phyloP scores from a whole-genome alignment of 2,329 filamentous ascomycete species.

The Fusarium sp. region DNA sequence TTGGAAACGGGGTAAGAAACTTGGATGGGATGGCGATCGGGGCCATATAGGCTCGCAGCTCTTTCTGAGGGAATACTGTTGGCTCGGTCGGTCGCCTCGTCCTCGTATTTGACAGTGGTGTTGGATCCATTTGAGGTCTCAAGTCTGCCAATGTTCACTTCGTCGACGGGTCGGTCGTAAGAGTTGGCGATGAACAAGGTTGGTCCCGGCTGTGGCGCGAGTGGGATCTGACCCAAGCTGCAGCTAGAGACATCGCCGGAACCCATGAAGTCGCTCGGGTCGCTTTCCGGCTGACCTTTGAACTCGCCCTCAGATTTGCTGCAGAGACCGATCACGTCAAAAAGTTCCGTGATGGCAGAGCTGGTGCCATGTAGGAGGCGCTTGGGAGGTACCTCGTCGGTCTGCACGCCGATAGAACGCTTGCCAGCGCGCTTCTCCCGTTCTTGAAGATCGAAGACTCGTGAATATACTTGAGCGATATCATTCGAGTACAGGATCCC shows the following conservation, averaged over 20 bases:
- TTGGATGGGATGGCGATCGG: neutral
- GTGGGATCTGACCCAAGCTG: neutral
- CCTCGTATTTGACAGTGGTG: neutral
- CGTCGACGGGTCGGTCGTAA: accelerated
- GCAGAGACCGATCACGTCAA: too few relatives aligned
- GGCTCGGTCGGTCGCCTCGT: neutral
- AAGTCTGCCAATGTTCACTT: neutral
- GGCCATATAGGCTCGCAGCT: neutral
- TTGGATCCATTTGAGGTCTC: neutral
- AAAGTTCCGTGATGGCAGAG: too few relatives aligned
- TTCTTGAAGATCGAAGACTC: too few relatives aligned
- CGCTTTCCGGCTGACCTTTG: neutral
- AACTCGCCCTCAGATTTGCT: neutral
- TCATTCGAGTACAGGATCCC: too few relatives aligned
- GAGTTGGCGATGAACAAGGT: neutral
- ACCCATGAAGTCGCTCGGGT: neutral
- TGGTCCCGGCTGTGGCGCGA: neutral
- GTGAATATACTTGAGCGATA: too few relatives aligned
- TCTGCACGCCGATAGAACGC: too few relatives aligned
- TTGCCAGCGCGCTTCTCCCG: too few relatives aligned
- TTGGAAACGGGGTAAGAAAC: neutral
- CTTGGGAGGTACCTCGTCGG: too few relatives aligned
- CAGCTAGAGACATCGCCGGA: neutral
- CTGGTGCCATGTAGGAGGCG: too few relatives aligned
- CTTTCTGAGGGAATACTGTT: neutral